Evolutionary conservation across 345 rosid species (phyloP).

Genomic region (Aquilaria sinensis): DNA sequence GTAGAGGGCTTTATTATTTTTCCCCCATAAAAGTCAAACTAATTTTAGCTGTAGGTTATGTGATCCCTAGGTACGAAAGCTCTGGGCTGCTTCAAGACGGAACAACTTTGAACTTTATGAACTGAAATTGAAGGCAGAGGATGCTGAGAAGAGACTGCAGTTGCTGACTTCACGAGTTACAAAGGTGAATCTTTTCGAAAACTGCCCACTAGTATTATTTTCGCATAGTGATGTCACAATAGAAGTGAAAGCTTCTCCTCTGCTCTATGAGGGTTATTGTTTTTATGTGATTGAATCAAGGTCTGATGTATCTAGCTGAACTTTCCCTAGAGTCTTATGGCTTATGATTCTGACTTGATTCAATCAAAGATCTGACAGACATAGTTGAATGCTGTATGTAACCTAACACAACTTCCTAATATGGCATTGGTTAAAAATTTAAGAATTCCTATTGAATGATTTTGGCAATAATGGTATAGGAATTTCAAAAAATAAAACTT

Average conservation of each 20-base stretch:
- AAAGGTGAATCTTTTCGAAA: conserved; percentile 30
- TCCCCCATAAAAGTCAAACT: conserved; percentile 16
- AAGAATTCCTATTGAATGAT: too few relatives aligned
- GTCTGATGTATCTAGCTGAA: too few relatives aligned
- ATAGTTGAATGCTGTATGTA: too few relatives aligned
- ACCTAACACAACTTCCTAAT: too few relatives aligned
- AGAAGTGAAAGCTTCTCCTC: background rate
- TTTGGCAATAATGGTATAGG: too few relatives aligned
- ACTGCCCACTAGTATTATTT: background rate
- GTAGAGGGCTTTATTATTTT: background rate
- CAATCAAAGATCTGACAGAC: too few relatives aligned
- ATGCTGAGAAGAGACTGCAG: conserved; percentile 40
- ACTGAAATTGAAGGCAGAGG: conserved; percentile 44
- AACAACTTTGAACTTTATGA: conserved; percentile 74
- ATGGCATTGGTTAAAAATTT: too few relatives aligned
- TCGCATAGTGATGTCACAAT: background rate
- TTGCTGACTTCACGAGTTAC: conserved; percentile 34
- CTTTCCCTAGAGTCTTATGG: too few relatives aligned
- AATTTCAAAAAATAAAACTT: too few relatives aligned
- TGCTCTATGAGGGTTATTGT: background rate
- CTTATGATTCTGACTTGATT: too few relatives aligned
- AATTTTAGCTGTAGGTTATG: conserved; percentile 27
- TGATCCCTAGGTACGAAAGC: conserved; percentile 47
- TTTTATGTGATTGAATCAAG: too few relatives aligned
- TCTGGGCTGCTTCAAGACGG: conserved; percentile 67